Evolutionary conservation across 2,329 filamentous ascomycete genomes (phyloP), one percentile per base, ranked within the genome.

Genomic region (Fusarium tupiense): DNA sequence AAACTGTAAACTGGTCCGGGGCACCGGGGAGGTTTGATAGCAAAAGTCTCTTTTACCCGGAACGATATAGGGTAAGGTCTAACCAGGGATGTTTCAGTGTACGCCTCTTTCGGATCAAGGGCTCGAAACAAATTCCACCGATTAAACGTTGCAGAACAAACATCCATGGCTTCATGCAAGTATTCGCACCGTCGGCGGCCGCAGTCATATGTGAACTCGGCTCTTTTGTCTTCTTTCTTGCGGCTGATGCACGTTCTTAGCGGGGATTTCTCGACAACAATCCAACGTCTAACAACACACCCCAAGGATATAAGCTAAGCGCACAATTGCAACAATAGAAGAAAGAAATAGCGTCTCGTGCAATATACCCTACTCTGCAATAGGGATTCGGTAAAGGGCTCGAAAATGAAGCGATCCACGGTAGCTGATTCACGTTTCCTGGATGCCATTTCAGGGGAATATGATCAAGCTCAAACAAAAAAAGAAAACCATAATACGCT

Each of bases 21-120:
- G 40, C 57, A 49, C 47, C 47, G 56, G 72, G 58, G 62, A 62
- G 46, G 44, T 44, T 41, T 63, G 64, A 37, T 46, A 37, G 10
- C 33, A 56, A 43, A 62, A 63, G 49, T 60, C 24, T 64, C 53
- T 33, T 52, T 54, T 31, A 40, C 19, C 47, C 44, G 46, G 26
- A 44, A 19, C 44, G 24, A 50, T 68, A 71, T 74, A 74, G 75
- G 75, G 75, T 77, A 77, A 61, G 49, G 14, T 47, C 52, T 38
- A 58, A 38, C 17, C 46, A 47, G 13, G 31, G 50, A 13, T 53
- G 43, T 31, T 47, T 24, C 35, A 24, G 35, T 35, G 49, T 44
- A 52, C 43, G 40, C 49, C 66, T 57, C 49, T n/a, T 43, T 64
- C 33, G 46, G 54, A 53, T 59, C 58, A 73, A 77, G 53, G 52